Evolutionary conservation across 2,329 filamentous ascomycete genomes (phyloP), one percentile per base, ranked within the genome.

Genomic region (Colletotrichum lentis): DNA sequence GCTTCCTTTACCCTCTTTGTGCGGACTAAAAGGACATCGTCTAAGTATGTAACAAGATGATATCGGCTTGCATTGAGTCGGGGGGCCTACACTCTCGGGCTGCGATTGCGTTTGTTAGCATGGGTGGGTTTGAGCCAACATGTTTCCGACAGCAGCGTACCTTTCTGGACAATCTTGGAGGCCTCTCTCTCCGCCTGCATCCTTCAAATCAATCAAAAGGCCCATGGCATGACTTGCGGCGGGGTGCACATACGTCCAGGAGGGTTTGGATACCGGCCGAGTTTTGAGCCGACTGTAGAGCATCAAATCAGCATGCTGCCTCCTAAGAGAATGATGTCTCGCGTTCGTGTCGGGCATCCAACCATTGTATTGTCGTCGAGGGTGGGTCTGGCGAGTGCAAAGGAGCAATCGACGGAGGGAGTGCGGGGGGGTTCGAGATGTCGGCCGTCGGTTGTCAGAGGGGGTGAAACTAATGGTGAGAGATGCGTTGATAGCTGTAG

Each of bases 121-220:
- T 11, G 31, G 46, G 16, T 22, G 18, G 11, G 46, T 35, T 47
- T 35, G 20, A 58, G 44, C 20, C 37, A 41, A 41, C n/a, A 27
- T 27, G 31, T 20, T 24, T 20, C 39, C 37, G 7, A 20, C n/a
- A 37, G 41, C n/a, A 27, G 16, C 83, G 69, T 80, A 96, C 95
- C 92, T 88, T 96, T 94, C 81, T 98, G 95, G 67, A 99, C 94
- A 80, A 99, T 99, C 88, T 97, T 97, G 83, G 97, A 95, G 70
- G 96, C 96, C 81, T 98, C 95, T 82, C 94, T 91, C 88, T 99
- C 96, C 75, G 96, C 94, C 95, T 98, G 74, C 73, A 63, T 64
- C 71, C 55, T 66, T 57, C 22, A 44, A 1, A 5, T 71, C 27
- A 64, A 58, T 47, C 20, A 41, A 22, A 52, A 39, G 5, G 46